These are phyloP conservation scores for Hyaloscypha bicolor DNA, from an alignment of 495 filamentous ascomycete species.

Conservation along the genomic window DNA sequence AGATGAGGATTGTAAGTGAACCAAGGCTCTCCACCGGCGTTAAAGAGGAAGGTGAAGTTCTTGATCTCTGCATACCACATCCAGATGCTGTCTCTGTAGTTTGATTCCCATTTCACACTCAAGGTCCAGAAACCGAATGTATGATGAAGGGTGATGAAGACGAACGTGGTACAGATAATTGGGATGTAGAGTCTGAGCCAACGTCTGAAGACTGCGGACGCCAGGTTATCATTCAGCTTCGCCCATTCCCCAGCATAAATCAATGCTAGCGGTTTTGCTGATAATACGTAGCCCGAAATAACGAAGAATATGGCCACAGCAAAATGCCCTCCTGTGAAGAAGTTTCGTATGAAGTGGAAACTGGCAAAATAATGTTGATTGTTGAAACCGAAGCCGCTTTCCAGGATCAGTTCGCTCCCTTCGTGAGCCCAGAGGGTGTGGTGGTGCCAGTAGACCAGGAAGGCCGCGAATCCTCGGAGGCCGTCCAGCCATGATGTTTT, in stretches of 20 bases:
- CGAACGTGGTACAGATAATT: conserved; percentile 55
- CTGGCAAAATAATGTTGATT: conserved; percentile 50
- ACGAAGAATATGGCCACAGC: conserved; percentile 71
- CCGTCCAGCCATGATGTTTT: conserved; percentile 58
- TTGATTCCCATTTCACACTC: conserved; percentile 35
- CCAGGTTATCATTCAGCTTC: conserved; percentile 40
- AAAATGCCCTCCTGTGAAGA: conserved; percentile 61
- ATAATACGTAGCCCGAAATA: conserved; percentile 68
- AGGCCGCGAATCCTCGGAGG: conserved; percentile 54
- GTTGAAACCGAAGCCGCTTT: conserved; percentile 39
- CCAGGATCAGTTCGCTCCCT: conserved; percentile 35
- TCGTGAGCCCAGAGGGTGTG: conserved; percentile 24
- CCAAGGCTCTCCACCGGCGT: conserved; percentile 45
- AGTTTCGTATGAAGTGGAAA: conserved; percentile 60
- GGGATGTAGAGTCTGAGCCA: conserved; percentile 64
- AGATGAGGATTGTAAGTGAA: conserved; percentile 64
- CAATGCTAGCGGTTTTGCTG: conserved; percentile 59
- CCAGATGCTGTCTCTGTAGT: conserved; percentile 48
- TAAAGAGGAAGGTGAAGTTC: conserved; percentile 61
- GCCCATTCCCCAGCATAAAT: conserved; percentile 50
- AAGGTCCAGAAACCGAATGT: conserved; percentile 46
- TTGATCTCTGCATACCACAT: conserved; percentile 61
- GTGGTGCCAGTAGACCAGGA: conserved; percentile 52
- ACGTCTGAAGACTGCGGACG: conserved; percentile 66
- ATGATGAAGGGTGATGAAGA: conserved; percentile 54